Evolutionary conservation across 306 rosid genomes (phyloP).

Genomic region (Cercis canadensis): DNA sequence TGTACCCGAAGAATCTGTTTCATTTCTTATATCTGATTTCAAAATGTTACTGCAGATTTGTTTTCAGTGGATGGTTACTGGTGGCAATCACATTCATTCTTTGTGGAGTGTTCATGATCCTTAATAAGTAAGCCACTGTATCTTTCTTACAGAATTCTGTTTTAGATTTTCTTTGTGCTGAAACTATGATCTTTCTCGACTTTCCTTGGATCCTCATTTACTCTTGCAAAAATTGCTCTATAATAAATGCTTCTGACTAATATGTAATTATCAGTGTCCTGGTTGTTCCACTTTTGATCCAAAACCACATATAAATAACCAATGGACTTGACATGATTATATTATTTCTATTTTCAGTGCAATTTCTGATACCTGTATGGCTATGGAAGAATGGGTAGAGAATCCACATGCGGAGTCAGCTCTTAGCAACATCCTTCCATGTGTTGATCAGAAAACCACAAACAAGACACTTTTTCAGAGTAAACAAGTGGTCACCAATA

Average conservation of each 20-base stretch:
- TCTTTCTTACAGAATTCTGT: slow-evolving; percentile 20
- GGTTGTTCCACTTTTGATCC: too few relatives aligned
- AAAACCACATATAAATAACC: background rate
- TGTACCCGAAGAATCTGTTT: background rate
- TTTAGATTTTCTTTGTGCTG: slow-evolving; percentile 1
- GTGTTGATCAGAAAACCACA: slow-evolving; percentile 84
- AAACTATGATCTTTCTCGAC: slow-evolving; percentile 1
- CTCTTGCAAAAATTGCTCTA: slow-evolving; percentile 2
- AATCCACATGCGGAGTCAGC: slow-evolving; percentile 87
- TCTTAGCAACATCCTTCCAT: slow-evolving; percentile 84
- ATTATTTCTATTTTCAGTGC: slow-evolving; percentile 53
- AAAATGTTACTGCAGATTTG: slow-evolving; percentile 72
- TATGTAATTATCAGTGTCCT: too few relatives aligned
- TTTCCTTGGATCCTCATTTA: background rate
- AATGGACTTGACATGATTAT: background rate
- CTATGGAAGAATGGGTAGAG: slow-evolving; percentile 95
- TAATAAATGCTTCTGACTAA: background rate
- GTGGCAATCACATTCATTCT: slow-evolving; percentile 86
- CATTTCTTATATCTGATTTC: slow-evolving; percentile 35
- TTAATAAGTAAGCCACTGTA: slow-evolving; percentile 70
- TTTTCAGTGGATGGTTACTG: slow-evolving; percentile 91
- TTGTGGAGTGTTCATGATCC: slow-evolving; percentile 86
- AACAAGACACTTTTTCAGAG: slow-evolving; percentile 80
- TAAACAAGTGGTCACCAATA: slow-evolving; percentile 66
- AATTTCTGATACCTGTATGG: slow-evolving; percentile 85